Evolutionary conservation across 2,329 filamentous ascomycete species (phyloP).

Genomic region (Didymella arachidicola): DNA sequence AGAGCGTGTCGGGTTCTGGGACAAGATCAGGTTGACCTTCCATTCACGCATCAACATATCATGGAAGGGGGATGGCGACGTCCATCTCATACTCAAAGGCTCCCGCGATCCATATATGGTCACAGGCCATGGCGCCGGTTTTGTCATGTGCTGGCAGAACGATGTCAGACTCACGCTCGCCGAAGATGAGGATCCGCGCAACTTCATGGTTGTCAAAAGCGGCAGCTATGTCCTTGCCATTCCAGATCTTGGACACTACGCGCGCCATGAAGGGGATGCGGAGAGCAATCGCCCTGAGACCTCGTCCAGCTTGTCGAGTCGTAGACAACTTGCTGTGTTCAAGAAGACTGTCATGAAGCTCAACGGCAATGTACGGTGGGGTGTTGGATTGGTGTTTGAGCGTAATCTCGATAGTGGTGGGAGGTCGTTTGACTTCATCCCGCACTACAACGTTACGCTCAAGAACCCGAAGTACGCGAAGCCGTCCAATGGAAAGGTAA

Average conservation of each 20-base stretch:
- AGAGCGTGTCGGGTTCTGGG: slow-evolving; percentile 96
- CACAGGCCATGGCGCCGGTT: slow-evolving; percentile 90
- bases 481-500: slow-evolving; percentile 57
- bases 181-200: slow-evolving; percentile 83
- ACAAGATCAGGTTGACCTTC: slow-evolving; percentile 93
- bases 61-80: slow-evolving; percentile 95
- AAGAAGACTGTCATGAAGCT: slow-evolving; percentile 99
- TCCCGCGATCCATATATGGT: slow-evolving; percentile 92
- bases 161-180: slow-evolving; percentile 89
- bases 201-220: slow-evolving; percentile 95
- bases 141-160: slow-evolving; percentile 98
- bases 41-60: slow-evolving; percentile 88
- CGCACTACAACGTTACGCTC: slow-evolving; percentile 89
- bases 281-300: slow-evolving; percentile 60
- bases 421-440: slow-evolving; percentile 86
- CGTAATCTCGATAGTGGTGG: slow-evolving; percentile 74
- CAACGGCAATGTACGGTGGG: slow-evolving; percentile 93
- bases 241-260: slow-evolving; percentile 90
- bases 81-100: slow-evolving; percentile 90
- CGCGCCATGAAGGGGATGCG: slow-evolving; percentile 67
- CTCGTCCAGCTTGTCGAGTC: slow-evolving; percentile 67
- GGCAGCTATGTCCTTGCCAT: slow-evolving; percentile 94
- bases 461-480: slow-evolving; percentile 80
- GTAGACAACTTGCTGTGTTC: slow-evolving; percentile 81
- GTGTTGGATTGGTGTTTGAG: slow-evolving; percentile 91